Evolutionary conservation across 805 yeast genomes (phyloP), one percentile per base, ranked within the genome.

Genomic region (Pichia manshurica): DNA sequence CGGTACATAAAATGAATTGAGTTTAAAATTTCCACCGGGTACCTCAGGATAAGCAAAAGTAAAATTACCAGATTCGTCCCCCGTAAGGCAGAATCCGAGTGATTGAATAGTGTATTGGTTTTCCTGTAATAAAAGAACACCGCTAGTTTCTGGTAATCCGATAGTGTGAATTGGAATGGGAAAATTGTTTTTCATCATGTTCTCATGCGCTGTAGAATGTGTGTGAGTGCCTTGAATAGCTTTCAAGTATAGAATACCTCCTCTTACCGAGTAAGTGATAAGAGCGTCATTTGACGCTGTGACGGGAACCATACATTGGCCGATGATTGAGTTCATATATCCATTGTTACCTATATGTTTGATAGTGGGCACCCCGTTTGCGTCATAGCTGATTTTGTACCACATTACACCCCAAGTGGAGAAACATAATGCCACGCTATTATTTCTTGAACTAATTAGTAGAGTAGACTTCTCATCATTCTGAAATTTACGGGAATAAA

Each of bases 91-190:
- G 43, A 53, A 63, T 16, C 51, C 58, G 3, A 59, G 34, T 1
- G 67, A 64, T 38, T 51, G 53, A 3, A 63, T 39, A 0, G 53
- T 51, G 42, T 57, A 56, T 6, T 51, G 55, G 2, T 55, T 45
- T 21, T 55, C 60, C 35, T 59, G 63, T 10, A 67, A 38, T 39
- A 63, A 47, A 13, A 66, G 43, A 2, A 64, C 53, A 16, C 62
- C 54, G 21, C 51, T 53, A 1, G 66, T 57, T 1, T 55, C 47
- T 25, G 40, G 42, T 3, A 64, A 47, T 1, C 68, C 58, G 13
- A 64, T 44, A 39, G 62, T 34, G 34, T 56, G 57, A 16, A 53
- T 42, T 1, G 70, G 70, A 1, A 63, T 33, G 21, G 57, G 62
- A 47, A 62, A 61, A 9, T 54, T 49, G 29, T 55, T 58, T n/a